Evolutionary conservation across 495 filamentous ascomycete species (phyloP), one percentile per base, ranked within the genome.

Genomic region (Annulohypoxylon stygium): DNA sequence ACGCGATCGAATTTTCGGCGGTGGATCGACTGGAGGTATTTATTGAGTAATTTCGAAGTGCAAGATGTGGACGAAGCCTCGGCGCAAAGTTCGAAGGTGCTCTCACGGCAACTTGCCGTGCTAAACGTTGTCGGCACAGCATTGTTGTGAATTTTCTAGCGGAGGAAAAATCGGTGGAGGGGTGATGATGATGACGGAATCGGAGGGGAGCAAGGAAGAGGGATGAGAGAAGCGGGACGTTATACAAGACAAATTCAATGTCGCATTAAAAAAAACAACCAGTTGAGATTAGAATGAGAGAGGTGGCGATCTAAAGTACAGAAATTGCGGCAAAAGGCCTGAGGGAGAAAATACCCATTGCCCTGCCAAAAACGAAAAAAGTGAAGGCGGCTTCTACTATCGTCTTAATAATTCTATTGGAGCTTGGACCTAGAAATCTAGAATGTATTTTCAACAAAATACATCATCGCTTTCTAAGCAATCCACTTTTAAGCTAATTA

Each of bases 41-140:
- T 64, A 77, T 69, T 11, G 77, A 76, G 51, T 73, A 76, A 55
- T 62, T 37, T 9, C 75, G 66, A 25, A 66, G 37, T 2, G 59
- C 48, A 18, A 59, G 67, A 51, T 34, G 43, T 7, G 71, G 50
- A 50, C 73, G 64, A 6, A 76, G 36, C 26, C 71, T 70, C 45
- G 65, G 69, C 20, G 53, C 69, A 67, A 79, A 63, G 45, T 47
- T 69, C 18, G 73, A 63, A 25, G 73, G 60, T 2, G 68, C 76
- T 39, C 80, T 81, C 60, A 84, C 82, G 69, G 82, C 83, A 51
- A 80, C 65, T 63, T 83, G 81, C 84, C 86, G 87, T 71, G 84
- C 81, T 18, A 87, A 69, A 59, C 78, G 83, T 78, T 87, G 85
- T 70, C 83, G 82, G 77, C 83, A 84, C 75, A 87, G 78, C 85